Evolutionary conservation across 805 yeast species (phyloP).

Genomic region (Yueomyces sp.): DNA sequence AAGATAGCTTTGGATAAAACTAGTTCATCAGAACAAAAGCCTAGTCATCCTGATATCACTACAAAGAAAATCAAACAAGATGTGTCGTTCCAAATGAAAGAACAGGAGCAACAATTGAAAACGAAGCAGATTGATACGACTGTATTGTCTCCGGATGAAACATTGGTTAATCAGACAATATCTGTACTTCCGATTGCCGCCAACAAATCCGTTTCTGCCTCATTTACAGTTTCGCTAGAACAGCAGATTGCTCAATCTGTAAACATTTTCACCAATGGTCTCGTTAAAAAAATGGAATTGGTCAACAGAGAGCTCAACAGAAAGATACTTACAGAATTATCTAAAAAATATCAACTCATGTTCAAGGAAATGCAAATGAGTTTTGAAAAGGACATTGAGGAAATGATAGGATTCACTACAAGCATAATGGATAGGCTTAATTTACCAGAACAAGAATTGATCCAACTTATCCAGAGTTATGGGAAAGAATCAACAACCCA

Average conservation of each 20-base stretch:
- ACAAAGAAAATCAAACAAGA: too few species aligned
- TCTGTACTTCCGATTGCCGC: too few species aligned
- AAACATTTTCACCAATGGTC: constrained; percentile 22
- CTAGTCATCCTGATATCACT: too few species aligned
- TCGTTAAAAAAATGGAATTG: constrained; percentile 23
- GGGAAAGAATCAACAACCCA: neutral
- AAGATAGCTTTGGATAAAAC: too few species aligned
- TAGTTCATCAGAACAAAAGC: too few species aligned
- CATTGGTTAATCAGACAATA: neutral
- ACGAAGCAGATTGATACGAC: too few species aligned
- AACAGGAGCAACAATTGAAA: too few species aligned
- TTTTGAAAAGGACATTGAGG: constrained; percentile 26
- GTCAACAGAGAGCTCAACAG: constrained; percentile 27
- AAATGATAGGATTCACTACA: constrained; percentile 23
- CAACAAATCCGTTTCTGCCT: too few species aligned
- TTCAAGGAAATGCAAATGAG: constrained; percentile 22
- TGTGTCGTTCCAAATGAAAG: too few species aligned
- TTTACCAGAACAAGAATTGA: constrained; percentile 24
- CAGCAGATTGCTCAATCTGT: constrained; percentile 26
- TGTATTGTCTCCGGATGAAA: neutral
- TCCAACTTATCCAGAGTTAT: constrained; percentile 13
- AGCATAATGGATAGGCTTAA: constrained; percentile 25
- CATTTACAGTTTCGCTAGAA: constrained; percentile 12
- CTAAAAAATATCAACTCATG: constrained; percentile 23
- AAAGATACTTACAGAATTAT: constrained; percentile 23